Conservation (phyloP, 2,329 filamentous ascomycete genomes). For the Monilinia laxa region DNA sequence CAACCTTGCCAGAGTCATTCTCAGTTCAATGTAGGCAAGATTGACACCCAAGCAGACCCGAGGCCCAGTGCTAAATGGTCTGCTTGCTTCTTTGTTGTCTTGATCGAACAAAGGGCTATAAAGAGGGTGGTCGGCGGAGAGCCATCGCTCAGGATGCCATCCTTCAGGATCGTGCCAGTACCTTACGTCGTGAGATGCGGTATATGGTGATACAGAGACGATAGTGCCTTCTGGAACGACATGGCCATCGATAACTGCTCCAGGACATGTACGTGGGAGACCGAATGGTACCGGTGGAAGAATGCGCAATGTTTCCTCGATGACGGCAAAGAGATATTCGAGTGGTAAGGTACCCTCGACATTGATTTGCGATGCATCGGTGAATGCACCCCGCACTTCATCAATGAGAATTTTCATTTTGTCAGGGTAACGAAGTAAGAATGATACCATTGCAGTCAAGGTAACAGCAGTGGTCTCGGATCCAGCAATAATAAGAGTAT, state of each 20-base stretch:
- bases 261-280: conserved; percentile 5
- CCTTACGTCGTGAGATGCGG: background rate
- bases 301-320: conserved; percentile 33
- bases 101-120: conserved; percentile 1
- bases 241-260: conserved; percentile 9
- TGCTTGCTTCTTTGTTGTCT: conserved; percentile 5
- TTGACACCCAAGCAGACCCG: conserved; percentile 14
- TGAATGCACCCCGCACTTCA: conserved; percentile 20
- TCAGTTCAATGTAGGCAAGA: conserved; percentile 12
- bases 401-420: conserved; percentile 22
- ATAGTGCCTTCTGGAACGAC: conserved; percentile 4
- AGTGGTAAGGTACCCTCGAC: conserved; percentile 14
- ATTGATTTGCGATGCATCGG: background rate
- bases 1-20: background rate
- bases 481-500: conserved; percentile 24
- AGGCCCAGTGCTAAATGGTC: conserved; percentile 4
- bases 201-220: conserved; percentile 15
- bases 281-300: conserved; percentile 21
- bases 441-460: conserved; percentile 17
- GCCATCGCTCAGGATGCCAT: conserved; percentile 16
- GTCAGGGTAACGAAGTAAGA: conserved; percentile 19
- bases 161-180: conserved; percentile 18
- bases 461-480: conserved; percentile 25
- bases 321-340: conserved; percentile 42
- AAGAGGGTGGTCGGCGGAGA: background rate